Base-by-base conservation (phyloP, 495 filamentous ascomycete species). In the Podospora pseudoanserina region DNA sequence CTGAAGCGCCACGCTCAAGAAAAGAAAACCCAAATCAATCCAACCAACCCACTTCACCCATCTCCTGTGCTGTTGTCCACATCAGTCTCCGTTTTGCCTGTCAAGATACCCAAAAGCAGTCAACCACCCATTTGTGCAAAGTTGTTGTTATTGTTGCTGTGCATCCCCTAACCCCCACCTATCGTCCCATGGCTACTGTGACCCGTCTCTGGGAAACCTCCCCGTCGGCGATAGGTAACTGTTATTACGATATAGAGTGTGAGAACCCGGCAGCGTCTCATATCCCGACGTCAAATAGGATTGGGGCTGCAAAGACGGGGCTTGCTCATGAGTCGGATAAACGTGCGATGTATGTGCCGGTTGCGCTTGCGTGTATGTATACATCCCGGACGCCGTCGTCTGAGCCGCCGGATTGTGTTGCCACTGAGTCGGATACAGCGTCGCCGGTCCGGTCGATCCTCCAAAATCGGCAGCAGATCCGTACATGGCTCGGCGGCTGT, bases 401-500 rank as follows among this genome's bases (percentile, higher is more conserved):
- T 49, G 39, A 11, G 39, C 39, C 39, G 39, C 39, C 39, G 39
- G 7, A 16, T 6, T 49, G 39, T 49, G 39, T 49, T 49, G 39
- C 39, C 39, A 49, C 15, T 11, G 39, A 49, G 39, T 16, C 13
- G 39, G 39, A 16, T 49, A 49, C 39, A 49, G 15, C 39, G 39
- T 49, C 39, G 39, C 13, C 9, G 39, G 39, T 49, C 39, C 39
- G 9, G 39, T 49, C 15, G 61, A 44, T 70, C 61, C 53, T 44
- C 62, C n/a, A 58, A 58, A 58, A 5, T 58, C 58, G 19, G 39
- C 60, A 34, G 55, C n/a, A 19, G 55, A 58, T 7, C 55, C 55
- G 53, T 60, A 67, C 18, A 67, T 26, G 16, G 64, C 57, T 0
- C 60, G 65, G 53, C 19, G 28, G 56, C 55, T 34, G 49, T 39